A percentile compares a stretch with the other conserved stretches of the same genome.
Conservation (phyloP, 805 yeast genomes). For the Starmerella asiatica region DNA sequence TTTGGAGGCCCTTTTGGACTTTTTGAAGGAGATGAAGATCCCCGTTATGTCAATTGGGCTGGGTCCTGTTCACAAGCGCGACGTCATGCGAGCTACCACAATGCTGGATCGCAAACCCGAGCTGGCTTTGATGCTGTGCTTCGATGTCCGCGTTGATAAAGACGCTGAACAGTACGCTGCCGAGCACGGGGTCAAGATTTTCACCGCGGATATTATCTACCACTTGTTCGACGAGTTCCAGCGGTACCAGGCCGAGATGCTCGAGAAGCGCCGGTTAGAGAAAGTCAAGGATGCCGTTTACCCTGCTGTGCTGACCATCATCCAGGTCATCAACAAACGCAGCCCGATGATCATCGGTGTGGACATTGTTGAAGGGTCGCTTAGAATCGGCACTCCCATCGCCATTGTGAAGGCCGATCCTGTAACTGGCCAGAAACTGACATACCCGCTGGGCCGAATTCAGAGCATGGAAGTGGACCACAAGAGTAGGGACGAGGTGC, state of each 20-base stretch:
- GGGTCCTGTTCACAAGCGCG: conserved; percentile 97
- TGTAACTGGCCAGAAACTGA: conserved; percentile 55
- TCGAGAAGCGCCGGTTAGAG: conserved; percentile 83
- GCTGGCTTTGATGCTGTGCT: conserved; percentile 94
- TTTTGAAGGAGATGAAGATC: conserved; percentile 95
- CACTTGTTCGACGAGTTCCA: conserved; percentile 92
- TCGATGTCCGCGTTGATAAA: conserved; percentile 91
- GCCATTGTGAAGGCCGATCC: conserved; percentile 88
- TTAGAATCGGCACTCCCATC: conserved; percentile 87
- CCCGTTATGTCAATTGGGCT: conserved; percentile 97
- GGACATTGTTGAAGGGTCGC: conserved; percentile 82
- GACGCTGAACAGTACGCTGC: conserved; percentile 98
- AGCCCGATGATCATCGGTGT: conserved; percentile 99
- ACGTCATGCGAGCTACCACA: conserved; percentile 92
- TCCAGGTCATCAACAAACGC: conserved; percentile 95
- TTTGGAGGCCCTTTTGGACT: conserved; percentile 88
- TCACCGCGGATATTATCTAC: conserved; percentile 92
- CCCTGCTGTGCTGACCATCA: conserved; percentile 89
- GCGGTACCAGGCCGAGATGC: conserved; percentile 73
- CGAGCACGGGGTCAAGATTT: conserved; percentile 80
- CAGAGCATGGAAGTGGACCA: conserved; percentile 93
- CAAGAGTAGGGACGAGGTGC: conserved; percentile 61
- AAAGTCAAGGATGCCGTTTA: conserved; percentile 77
- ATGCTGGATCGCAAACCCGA: conserved; percentile 96
- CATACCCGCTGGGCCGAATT: conserved; percentile 70